Base-by-base conservation (phyloP, 805 yeast species). In the Kluyveromyces nonfermentans region DNA sequence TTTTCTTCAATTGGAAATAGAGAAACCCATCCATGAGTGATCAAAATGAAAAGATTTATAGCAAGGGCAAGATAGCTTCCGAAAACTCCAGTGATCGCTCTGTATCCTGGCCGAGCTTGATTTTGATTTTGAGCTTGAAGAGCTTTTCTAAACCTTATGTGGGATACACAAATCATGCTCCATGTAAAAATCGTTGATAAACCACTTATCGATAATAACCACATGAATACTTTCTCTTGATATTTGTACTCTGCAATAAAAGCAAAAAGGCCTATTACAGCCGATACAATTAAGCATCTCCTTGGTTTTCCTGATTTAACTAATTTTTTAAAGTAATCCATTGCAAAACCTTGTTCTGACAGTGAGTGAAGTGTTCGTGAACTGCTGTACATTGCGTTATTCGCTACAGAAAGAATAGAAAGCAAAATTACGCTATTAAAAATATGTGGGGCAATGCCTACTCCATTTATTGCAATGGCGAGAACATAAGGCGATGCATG, bases 121-220 rank as follows among this genome's bases (percentile, higher is more conserved):
- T 64, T 53, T 57, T 81, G 69, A 32, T 80, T 80, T 60, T 78
- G 81, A 7, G 52, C 63, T 16, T 57, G 57, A 50, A 71, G 44
- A 7, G 81, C 83, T 43, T 69, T 52, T 56, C 85, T 78, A 66
- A 82, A 82, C 53, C 89, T 70, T 41, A 85, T 64, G 56, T 81
- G 88, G 35, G 81, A 75, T 34, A 74, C 63, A 57, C 82, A 78
- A 50, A 83, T 78, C 7, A 86, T 74, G 40, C 80, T 82, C 95
- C 94, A 85, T 32, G 85, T 80, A 63, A 82, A 77, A 46, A 84
- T 69, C 14, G 88, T 78, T 1, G 87, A 77, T 50, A 85, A 68
- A 48, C 89, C 89, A 33, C 87, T 78, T 25, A 85, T 63, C 15
- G 88, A 82, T 54, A 82, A 68, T 62, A 85, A 63, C 93, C 93